Evolutionary conservation across 148 eudicot species (phyloP).

Genomic region (Nepenthes mirabilis): DNA sequence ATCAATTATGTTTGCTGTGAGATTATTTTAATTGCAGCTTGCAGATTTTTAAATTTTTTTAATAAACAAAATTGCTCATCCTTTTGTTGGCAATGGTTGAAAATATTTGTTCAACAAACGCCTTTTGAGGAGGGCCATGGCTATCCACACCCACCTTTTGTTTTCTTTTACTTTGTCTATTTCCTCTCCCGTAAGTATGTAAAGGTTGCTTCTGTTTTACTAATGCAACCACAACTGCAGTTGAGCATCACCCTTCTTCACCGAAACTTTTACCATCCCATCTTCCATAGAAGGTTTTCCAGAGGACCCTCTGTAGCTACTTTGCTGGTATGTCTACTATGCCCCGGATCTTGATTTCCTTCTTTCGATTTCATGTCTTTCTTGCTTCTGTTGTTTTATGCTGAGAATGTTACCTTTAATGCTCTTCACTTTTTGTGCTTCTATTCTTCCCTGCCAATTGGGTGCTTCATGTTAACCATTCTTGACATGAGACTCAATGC

Average conservation of each 20-base stretch:
- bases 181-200: background rate
- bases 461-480: background rate
- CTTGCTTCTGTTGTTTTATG: background rate
- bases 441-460: background rate
- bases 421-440: background rate
- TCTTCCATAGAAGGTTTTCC: conserved; percentile 3
- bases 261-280: conserved; percentile 5
- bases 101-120: background rate
- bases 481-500: background rate
- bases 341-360: background rate
- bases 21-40: too few species aligned
- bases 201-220: conserved; percentile 8
- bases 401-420: too few species aligned
- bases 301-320: conserved; percentile 4
- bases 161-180: background rate
- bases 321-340: conserved; percentile 2
- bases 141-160: conserved; percentile 6
- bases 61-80: too few species aligned
- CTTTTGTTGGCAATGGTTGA: background rate
- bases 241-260: conserved; percentile 4
- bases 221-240: background rate
- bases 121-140: conserved; percentile 2
- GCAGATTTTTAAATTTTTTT: too few species aligned
- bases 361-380: background rate
- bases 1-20: too few species aligned